phyloP scores from a whole-genome alignment of 2,329 filamentous ascomycete species.

The Sarocladium kiliense region DNA sequence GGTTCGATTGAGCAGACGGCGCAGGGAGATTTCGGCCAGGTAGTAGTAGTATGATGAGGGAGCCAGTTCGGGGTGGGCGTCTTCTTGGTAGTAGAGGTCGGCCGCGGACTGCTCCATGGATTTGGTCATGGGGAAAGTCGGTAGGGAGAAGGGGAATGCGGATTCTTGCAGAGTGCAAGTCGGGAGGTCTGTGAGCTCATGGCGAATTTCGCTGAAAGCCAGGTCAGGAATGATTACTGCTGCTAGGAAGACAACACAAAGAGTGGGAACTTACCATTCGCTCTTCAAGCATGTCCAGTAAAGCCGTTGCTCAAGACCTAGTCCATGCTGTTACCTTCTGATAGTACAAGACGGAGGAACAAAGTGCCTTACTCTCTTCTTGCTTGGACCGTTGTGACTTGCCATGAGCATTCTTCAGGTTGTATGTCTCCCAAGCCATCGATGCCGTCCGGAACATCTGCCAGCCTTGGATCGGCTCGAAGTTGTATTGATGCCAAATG shows the following conservation, averaged over 20 bases:
- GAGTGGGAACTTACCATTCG: slow-evolving; percentile 11
- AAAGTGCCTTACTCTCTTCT: slow-evolving; percentile 12
- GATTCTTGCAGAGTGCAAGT: slow-evolving; percentile 14
- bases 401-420: slow-evolving; percentile 12
- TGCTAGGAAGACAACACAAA: not conserved
- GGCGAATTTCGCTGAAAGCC: slow-evolving; percentile 12
- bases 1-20: slow-evolving; percentile 61
- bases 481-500: slow-evolving; percentile 13
- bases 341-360: not conserved
- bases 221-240: not conserved
- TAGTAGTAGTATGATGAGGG: slow-evolving; percentile 47
- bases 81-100: slow-evolving; percentile 6
- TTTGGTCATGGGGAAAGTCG: slow-evolving; percentile 11
- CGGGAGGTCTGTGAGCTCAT: slow-evolving; percentile 13
- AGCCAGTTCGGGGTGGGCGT: slow-evolving; percentile 6
- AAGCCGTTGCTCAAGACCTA: slow-evolving; percentile 13
- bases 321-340: not conserved
- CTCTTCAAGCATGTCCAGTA: slow-evolving; percentile 14
- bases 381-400: slow-evolving; percentile 8
- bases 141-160: slow-evolving; percentile 12
- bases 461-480: slow-evolving; percentile 14
- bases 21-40: slow-evolving; percentile 68
- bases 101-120: slow-evolving; percentile 9
- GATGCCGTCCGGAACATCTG: slow-evolving; percentile 14
- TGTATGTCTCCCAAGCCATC: slow-evolving; percentile 14